Conservation (phyloP, 2,329 filamentous ascomycete genomes). For the Fusarium foetens region DNA sequence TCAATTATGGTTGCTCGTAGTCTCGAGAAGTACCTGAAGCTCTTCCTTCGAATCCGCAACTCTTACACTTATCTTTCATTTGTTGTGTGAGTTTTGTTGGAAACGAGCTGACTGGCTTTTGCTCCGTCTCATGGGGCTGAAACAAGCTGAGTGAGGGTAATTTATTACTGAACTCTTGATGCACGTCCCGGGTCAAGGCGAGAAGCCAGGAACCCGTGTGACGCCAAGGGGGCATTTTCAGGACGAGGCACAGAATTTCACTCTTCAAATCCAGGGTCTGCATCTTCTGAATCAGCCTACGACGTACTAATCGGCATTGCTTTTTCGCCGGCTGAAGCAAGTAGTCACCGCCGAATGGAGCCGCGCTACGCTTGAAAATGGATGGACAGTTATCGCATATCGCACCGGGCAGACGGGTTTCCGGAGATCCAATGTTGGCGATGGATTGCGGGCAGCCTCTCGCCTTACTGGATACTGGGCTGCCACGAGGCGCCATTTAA, state of each 20-base stretch:
- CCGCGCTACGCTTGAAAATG: constrained; percentile 16
- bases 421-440: background rate
- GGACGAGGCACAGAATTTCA: constrained; percentile 4
- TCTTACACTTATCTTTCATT: background rate
- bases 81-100: background rate
- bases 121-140: constrained; percentile 4
- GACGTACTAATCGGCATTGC: constrained; percentile 1
- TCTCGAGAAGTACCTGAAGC: background rate
- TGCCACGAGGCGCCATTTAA: constrained; percentile 20
- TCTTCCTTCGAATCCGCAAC: background rate
- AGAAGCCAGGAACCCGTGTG: background rate
- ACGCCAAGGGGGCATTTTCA: background rate
- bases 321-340: constrained; percentile 24
- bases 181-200: background rate
- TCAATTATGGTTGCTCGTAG: background rate
- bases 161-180: background rate
- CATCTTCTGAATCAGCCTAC: constrained; percentile 5
- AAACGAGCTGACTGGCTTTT: background rate
- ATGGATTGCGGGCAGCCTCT: constrained; percentile 5
- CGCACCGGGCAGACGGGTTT: background rate
- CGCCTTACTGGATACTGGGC: background rate
- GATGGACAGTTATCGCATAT: background rate
- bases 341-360: constrained; percentile 24
- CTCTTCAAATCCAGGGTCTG: constrained; percentile 11
- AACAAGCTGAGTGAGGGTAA: background rate